phyloP scores from a whole-genome alignment of 495 filamentous ascomycete genomes.

The Aspergillus saccharolyticus region DNA sequence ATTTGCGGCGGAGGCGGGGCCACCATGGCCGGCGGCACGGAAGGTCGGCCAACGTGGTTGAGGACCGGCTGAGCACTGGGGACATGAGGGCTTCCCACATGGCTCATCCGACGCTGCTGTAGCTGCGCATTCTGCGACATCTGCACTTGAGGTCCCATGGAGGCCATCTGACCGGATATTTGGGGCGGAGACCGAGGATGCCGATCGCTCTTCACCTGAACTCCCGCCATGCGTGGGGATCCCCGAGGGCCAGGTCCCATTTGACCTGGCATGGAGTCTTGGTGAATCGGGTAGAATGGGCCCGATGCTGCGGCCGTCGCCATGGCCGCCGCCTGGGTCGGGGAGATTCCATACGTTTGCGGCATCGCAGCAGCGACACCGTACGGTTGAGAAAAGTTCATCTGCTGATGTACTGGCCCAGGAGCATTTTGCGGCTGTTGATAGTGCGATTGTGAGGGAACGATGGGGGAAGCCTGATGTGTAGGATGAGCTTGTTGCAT shows the following conservation, averaged over 20 bases:
- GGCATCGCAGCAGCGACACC: conserved; percentile 45
- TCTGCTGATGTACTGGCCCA: conserved; percentile 45
- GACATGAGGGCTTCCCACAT: conserved; percentile 47
- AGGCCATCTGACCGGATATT: conserved; percentile 45
- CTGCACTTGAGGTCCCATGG: conserved; percentile 47
- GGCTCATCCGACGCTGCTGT: conserved; percentile 46
- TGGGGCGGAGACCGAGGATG: conserved; percentile 49
- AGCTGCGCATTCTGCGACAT: conserved; percentile 43
- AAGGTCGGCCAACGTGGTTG: conserved; percentile 44
- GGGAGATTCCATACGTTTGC: conserved; percentile 46
- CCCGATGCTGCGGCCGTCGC: conserved; percentile 53
- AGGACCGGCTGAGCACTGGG: conserved; percentile 44
- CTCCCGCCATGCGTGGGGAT: conserved; percentile 48
- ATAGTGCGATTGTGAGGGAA: conserved; percentile 50
- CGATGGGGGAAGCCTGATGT: conserved; percentile 49
- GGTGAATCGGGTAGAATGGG: conserved; percentile 45
- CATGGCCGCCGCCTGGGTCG: conserved; percentile 53
- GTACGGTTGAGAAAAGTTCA: conserved; percentile 51
- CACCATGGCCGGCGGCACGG: conserved; percentile 44
- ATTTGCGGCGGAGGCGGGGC: conserved; percentile 46
- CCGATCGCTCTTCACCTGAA: conserved; percentile 48
- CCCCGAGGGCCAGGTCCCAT: conserved; percentile 43
- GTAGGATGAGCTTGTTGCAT: conserved; percentile 46
- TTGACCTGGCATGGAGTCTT: conserved; percentile 45
- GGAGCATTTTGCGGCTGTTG: conserved; percentile 44